Evolutionary conservation across 306 rosid species (phyloP).

Genomic region (Pyrus betulifolia): DNA sequence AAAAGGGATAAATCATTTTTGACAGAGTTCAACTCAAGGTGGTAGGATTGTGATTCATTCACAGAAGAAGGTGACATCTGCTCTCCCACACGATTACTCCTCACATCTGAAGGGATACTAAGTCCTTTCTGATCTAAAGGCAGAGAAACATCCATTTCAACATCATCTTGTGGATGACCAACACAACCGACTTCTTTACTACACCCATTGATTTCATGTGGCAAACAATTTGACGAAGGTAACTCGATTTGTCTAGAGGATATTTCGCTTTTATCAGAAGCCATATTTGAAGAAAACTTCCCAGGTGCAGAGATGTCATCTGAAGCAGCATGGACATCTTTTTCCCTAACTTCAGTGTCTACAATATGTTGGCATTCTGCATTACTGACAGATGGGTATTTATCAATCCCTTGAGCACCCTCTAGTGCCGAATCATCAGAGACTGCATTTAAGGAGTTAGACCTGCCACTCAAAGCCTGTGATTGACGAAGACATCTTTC

Average conservation of each 20-base stretch:
- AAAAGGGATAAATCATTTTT: conserved; percentile 49
- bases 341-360: conserved; percentile 31
- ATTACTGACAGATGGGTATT: conserved; percentile 37
- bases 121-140: conserved; percentile 42
- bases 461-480: conserved; percentile 29
- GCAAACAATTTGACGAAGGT: conserved; percentile 34
- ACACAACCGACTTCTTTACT: conserved; percentile 30
- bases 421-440: conserved; percentile 42
- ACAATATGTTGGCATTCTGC: conserved; percentile 46
- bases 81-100: conserved; percentile 31
- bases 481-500: conserved; percentile 32
- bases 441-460: conserved; percentile 26
- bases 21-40: conserved; percentile 57
- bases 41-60: conserved; percentile 54
- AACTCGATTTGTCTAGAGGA: conserved; percentile 23
- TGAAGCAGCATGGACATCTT: conserved; percentile 24
- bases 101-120: conserved; percentile 22
- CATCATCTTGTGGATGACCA: conserved; percentile 36
- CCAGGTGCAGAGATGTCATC: conserved; percentile 5
- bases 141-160: conserved; percentile 34
- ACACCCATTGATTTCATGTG: conserved; percentile 48
- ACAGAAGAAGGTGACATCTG: conserved; percentile 14
- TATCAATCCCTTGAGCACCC: conserved; percentile 45
- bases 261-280: conserved; percentile 42
- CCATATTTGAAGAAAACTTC: background rate